Base-by-base conservation (phyloP, 139 green algal genomes). In the Chlorella sp. region DNA sequence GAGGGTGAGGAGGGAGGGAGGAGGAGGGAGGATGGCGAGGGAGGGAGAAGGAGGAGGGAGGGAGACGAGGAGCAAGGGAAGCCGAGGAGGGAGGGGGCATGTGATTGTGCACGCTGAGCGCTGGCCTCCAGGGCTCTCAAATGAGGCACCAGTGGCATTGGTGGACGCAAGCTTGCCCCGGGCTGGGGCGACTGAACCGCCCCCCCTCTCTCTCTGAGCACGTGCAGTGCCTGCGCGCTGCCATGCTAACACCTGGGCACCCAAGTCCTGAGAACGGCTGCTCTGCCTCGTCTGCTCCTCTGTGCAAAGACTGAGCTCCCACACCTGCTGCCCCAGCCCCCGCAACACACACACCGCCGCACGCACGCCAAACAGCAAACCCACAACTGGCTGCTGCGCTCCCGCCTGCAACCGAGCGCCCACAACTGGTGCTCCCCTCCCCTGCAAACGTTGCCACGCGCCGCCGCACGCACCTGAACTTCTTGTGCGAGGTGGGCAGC, bases 401-500 rank as follows among this genome's bases (percentile, higher is more conserved):
- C 18, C 69, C 69, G 21, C 64, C 21, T 32, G 64, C 64, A 2
- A 26, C 64, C 64, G 24, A 26, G 21, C 22, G 64, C 64, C 64
- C 64, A 28, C 64, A 57, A 5, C 48, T 57, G 9, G 48, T 57
- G 5, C 48, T 57, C 48, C 32, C 30, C 73, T 15, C 2, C 19
- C 15, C 32, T 3, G 3, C 73, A 80, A 30, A 42, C 15, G 15
- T 68, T 18, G 60, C 16, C 40, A 21, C 30, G 3, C 7, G 15
- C 40, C 78, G 37, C 5, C 30, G 0, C 3, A 22, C 84, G 30
- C 85, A 89, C 86, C 86, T 71, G 48, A 88, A 94, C 64, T 87
- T 69, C 80, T 89, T 88, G 37, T n/a, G n/a, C 0, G 85, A 32
- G 26, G 88, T 57, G 21, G 92, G 92, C 79, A 94, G 90, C 34